Evolutionary conservation across 768 basidiomycete species (phyloP).

Genomic region (Calocybe cyanea): DNA sequence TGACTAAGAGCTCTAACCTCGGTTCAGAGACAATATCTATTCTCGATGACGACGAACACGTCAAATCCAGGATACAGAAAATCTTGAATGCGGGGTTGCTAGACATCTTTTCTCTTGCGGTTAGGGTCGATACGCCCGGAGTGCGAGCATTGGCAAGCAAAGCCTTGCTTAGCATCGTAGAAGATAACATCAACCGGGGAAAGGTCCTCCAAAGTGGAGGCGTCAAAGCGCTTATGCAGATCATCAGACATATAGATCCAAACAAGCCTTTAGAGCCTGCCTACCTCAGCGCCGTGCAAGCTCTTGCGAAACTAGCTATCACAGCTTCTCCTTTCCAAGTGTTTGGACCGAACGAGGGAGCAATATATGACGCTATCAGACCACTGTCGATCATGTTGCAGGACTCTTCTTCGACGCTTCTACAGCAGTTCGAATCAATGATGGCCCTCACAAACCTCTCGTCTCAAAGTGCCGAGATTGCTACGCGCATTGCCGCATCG

Average conservation of each 20-base stretch:
- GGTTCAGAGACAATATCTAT: slow-evolving; percentile 23
- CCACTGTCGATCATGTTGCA: slow-evolving; percentile 75
- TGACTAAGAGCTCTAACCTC: slow-evolving; percentile 51
- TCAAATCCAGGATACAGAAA: slow-evolving; percentile 54
- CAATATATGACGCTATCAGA: slow-evolving; percentile 76
- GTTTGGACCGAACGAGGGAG: slow-evolving; percentile 80
- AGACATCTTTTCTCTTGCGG: slow-evolving; percentile 54
- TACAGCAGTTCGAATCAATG: slow-evolving; percentile 88
- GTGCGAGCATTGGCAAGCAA: slow-evolving; percentile 57
- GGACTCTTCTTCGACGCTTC: slow-evolving; percentile 60
- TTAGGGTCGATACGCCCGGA: slow-evolving; percentile 59
- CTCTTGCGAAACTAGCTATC: slow-evolving; percentile 89
- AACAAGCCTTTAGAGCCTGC: slow-evolving; percentile 32
- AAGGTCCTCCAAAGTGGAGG: slow-evolving; percentile 77
- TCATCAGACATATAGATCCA: slow-evolving; percentile 42
- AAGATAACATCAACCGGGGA: slow-evolving; percentile 75
- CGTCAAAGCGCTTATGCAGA: slow-evolving; percentile 55
- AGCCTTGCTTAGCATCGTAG: slow-evolving; percentile 66
- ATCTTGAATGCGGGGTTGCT: slow-evolving; percentile 62
- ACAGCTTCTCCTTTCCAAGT: slow-evolving; percentile 88
- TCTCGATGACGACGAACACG: slow-evolving; percentile 65
- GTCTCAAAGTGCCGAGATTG: slow-evolving; percentile 64
- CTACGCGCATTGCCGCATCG: slow-evolving; percentile 60
- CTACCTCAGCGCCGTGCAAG: slow-evolving; percentile 72
- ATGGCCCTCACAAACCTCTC: slow-evolving; percentile 98